phyloP scores from a whole-genome alignment of 2,329 filamentous ascomycete species.

The Aspergillus alliaceus region DNA sequence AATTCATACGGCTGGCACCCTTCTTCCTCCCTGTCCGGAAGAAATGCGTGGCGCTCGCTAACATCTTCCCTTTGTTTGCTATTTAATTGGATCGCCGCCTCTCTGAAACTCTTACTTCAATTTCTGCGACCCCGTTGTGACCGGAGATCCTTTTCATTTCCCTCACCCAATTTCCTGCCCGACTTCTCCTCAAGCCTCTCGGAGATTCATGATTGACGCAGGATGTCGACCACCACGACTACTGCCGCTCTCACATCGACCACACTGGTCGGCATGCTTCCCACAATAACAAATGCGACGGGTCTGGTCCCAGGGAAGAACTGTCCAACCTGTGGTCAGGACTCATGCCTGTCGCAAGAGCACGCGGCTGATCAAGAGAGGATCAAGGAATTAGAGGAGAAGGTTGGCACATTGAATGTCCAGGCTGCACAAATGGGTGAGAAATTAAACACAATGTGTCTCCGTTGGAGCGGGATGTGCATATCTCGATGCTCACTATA shows the following conservation, averaged over 20 bases:
- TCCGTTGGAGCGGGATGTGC: not conserved
- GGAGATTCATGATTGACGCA: conserved; percentile 10
- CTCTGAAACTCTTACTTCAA: conserved; percentile 1
- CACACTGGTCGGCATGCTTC: conserved; percentile 31
- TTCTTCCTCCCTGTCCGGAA: not conserved
- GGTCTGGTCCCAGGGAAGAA: conserved; percentile 21
- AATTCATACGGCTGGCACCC: not conserved
- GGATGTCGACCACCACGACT: conserved; percentile 27
- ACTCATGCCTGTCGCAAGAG: conserved; percentile 21
- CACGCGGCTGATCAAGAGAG: conserved; percentile 35
- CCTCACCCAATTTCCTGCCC: not conserved
- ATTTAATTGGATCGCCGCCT: not conserved
- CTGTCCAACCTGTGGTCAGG: conserved; percentile 44
- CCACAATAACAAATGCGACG: conserved; percentile 28
- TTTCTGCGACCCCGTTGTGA: conserved; percentile 10
- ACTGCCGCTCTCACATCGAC: conserved; percentile 27
- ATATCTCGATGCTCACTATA: not conserved
- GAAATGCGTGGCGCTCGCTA: not conserved
- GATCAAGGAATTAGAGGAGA: conserved; percentile 55
- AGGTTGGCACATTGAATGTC: conserved; percentile 53
- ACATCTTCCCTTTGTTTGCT: not conserved
- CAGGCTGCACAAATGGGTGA: conserved; percentile 56
- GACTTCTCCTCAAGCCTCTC: not conserved
- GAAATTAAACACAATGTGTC: conserved; percentile 14
- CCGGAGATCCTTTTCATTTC: conserved; percentile 13